Percentiles rank a stretch among this genome's conserved stretches.
Conservation (phyloP, 1,139 yeast species). For the Nakaseomyces nivariensis region DNA sequence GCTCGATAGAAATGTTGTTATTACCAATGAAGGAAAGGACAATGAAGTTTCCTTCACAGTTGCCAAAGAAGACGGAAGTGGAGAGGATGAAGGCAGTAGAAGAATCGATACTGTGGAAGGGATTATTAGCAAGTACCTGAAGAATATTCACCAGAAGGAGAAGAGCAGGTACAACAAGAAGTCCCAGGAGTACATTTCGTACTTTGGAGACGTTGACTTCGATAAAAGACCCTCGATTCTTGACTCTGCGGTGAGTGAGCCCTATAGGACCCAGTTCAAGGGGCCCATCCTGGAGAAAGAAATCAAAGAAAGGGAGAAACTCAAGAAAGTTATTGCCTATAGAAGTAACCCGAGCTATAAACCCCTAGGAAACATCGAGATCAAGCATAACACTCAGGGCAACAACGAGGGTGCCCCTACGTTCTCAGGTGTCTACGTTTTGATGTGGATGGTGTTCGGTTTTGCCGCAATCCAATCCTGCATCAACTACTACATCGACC, state of each 20-base stretch:
- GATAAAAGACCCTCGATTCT: conserved; percentile 10
- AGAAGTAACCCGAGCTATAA: neutral
- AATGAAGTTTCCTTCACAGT: neutral
- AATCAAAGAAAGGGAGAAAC: conserved; percentile 8
- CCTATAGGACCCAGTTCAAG: conserved; percentile 7
- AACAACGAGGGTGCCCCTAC: conserved; percentile 4
- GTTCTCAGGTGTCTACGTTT: conserved; percentile 10
- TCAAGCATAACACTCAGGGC: neutral
- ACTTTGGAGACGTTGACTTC: conserved; percentile 14
- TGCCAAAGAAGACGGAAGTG: neutral
- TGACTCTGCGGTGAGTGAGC: conserved; percentile 10
- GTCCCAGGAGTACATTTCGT: conserved; percentile 8
- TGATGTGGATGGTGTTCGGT: conserved; percentile 11
- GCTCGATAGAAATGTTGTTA: neutral
- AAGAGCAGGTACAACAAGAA: conserved; percentile 3
- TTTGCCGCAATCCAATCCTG: conserved; percentile 7
- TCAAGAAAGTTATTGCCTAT: conserved; percentile 5
- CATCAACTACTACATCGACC: conserved; percentile 8
- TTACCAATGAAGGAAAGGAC: neutral
- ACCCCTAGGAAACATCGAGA: neutral
- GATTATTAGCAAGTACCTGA: conserved; percentile 2
- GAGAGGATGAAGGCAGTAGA: neutral
- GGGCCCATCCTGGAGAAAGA: conserved; percentile 12
- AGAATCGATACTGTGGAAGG: conserved; percentile 2
- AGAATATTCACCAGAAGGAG: conserved; percentile 5